These are phyloP conservation scores for Acmispon strigosus DNA, from an alignment of 306 rosid genomes.

Conservation along the genomic window DNA sequence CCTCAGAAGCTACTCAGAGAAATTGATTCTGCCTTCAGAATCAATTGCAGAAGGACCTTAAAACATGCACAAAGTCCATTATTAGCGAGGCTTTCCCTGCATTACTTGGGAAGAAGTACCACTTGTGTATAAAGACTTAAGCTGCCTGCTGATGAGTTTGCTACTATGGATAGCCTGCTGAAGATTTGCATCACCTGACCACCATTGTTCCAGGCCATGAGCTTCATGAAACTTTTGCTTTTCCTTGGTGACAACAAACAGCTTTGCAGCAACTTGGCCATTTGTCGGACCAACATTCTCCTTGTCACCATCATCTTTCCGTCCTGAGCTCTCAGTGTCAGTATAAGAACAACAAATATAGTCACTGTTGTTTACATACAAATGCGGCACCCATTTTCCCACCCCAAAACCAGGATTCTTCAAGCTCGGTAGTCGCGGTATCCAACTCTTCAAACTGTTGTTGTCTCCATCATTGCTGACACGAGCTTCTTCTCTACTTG, in stretches of 20 bases:
- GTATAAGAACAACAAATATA: slow-evolving; percentile 94
- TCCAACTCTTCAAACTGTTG: slow-evolving; percentile 43
- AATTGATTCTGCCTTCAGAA: too few species aligned
- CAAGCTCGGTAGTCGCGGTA: slow-evolving; percentile 34
- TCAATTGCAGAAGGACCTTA: too few species aligned
- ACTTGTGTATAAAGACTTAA: slow-evolving; percentile 57
- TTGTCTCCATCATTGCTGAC: slow-evolving; percentile 25
- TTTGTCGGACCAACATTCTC: slow-evolving; percentile 52
- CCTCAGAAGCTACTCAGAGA: too few species aligned
- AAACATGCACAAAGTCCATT: not conserved
- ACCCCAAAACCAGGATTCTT: slow-evolving; percentile 49
- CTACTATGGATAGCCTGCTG: slow-evolving; percentile 71
- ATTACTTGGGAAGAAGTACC: slow-evolving; percentile 37
- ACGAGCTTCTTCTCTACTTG: slow-evolving; percentile 27
- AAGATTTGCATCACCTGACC: slow-evolving; percentile 80
- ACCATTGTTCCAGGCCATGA: slow-evolving; percentile 96
- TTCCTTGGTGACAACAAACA: slow-evolving; percentile 78
- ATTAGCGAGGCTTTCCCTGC: slow-evolving; percentile 32
- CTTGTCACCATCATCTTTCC: slow-evolving; percentile 33
- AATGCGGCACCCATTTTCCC: slow-evolving; percentile 87
- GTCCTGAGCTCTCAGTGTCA: slow-evolving; percentile 42
- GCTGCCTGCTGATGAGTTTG: slow-evolving; percentile 77
- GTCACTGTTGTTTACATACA: slow-evolving; percentile 91
- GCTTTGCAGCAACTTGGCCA: slow-evolving; percentile 54
- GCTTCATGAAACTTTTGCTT: slow-evolving; percentile 91